These are phyloP conservation scores for Pestalotiopsis sp. DNA, from an alignment of 2,329 filamentous ascomycete species.

Conservation along the genomic window DNA sequence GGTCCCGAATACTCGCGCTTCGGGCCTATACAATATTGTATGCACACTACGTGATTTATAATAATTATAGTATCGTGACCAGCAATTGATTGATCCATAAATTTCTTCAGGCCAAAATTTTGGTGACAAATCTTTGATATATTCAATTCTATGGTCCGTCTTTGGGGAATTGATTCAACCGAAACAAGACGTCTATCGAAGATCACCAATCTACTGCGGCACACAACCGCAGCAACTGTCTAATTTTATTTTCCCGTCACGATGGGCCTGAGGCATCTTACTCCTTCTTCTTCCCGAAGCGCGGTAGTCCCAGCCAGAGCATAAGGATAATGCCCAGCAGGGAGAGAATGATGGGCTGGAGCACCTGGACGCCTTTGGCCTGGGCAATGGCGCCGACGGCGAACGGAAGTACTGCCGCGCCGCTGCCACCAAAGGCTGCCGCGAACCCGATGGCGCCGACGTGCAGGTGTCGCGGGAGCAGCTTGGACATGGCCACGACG, in stretches of 20 bases:
- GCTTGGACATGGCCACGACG: slow-evolving; percentile 70
- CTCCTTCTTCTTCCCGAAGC: slow-evolving; percentile 42
- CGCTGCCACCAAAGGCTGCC: slow-evolving; percentile 73
- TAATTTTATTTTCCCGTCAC: not conserved
- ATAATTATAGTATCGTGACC: not conserved
- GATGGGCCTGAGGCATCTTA: slow-evolving; percentile 18
- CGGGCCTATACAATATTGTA: not conserved
- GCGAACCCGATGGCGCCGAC: slow-evolving; percentile 78
- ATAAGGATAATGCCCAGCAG: slow-evolving; percentile 45
- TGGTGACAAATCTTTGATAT: too few relatives aligned
- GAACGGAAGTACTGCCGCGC: slow-evolving; percentile 69
- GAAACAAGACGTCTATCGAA: not conserved
- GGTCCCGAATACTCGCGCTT: not conserved
- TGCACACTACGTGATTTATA: not conserved
- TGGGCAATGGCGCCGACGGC: slow-evolving; percentile 68
- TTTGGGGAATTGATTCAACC: not conserved
- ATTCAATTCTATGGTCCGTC: too few relatives aligned
- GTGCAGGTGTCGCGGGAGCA: slow-evolving; percentile 72
- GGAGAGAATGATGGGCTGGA: slow-evolving; percentile 60
- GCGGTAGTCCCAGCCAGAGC: slow-evolving; percentile 50
- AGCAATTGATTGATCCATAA: too few relatives aligned
- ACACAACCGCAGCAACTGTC: not conserved
- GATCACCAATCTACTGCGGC: not conserved
- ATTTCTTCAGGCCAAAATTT: too few relatives aligned
- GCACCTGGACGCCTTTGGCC: slow-evolving; percentile 53